Base-by-base conservation (phyloP, 352 stramenopile species). In the Phytophthora fragariaefolia region DNA sequence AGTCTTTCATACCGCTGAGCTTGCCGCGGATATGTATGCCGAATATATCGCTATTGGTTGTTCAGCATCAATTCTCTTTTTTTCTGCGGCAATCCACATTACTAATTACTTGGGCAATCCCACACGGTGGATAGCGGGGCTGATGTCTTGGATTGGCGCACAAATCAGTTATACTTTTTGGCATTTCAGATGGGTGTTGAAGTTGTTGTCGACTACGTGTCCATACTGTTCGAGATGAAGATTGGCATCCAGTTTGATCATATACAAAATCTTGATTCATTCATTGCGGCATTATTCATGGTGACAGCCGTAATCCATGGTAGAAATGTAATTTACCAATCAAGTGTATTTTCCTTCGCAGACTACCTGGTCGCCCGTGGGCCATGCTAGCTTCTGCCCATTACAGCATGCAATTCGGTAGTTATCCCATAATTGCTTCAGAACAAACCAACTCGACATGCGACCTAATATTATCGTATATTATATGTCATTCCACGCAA, bases 261-360 rank as follows among this genome's bases (percentile, higher is more conserved):
- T 15, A 46, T 74, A 2, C 56, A 47, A 12, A 48, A 67, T 18
- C 47, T 66, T 5, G 26, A 63, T 4, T 60, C 58, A 12, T 76
- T 71, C 53, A 47, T 79, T 17, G 58, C 50, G 0, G 54, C 73
- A 2, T 12, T 75, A 23, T 82, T 73, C 49, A 64, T 77, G 49
- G 43, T 54, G 9, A 55, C 61, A 18, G 61, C 64, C 2, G 59
- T 73, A n/a, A 38, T 79, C n/a, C n/a, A n/a, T n/a, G n/a, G n/a
- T n/a, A n/a, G n/a, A n/a, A n/a, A n/a, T n/a, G n/a, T n/a, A n/a
- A n/a, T n/a, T n/a, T n/a, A n/a, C n/a, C n/a, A n/a, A n/a, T n/a
- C n/a, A n/a, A n/a, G n/a, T n/a, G n/a, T n/a, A n/a, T n/a, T n/a
- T n/a, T n/a, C n/a, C n/a, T n/a, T n/a, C n/a, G n/a, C n/a, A n/a